Evolutionary conservation across 2,329 filamentous ascomycete species (phyloP).

Genomic region (Colletotrichum euphorbiae): DNA sequence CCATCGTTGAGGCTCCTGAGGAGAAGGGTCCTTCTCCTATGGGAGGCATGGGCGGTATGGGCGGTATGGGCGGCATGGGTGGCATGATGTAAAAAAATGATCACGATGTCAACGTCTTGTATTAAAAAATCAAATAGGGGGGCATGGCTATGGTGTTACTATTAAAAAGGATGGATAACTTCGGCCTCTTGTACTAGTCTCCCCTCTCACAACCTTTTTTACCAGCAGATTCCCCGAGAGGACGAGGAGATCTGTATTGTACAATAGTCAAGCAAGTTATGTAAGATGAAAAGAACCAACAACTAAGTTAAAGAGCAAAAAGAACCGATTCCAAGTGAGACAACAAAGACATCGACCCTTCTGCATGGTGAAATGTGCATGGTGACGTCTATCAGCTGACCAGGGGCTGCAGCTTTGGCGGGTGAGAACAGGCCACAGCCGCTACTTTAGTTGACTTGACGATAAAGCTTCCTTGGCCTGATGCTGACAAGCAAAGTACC

Average conservation of each 20-base stretch:
- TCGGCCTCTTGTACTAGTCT: slow-evolving; percentile 47
- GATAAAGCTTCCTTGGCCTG: slow-evolving; percentile 9
- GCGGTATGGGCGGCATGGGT: slow-evolving; percentile 70
- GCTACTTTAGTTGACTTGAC: slow-evolving; percentile 28
- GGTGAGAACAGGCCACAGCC: slow-evolving; percentile 9
- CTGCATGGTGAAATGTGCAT: slow-evolving; percentile 9
- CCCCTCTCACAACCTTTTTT: slow-evolving; percentile 34
- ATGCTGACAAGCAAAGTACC: slow-evolving; percentile 3
- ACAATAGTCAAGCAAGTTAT: slow-evolving; percentile 41
- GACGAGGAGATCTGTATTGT: slow-evolving; percentile 40
- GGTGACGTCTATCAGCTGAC: slow-evolving; percentile 16
- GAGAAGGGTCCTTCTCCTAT: slow-evolving; percentile 78
- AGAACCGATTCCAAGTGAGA: neutral
- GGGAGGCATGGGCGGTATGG: slow-evolving; percentile 78
- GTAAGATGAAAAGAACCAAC: slow-evolving; percentile 36
- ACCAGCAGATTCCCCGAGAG: slow-evolving; percentile 37
- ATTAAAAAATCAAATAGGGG: slow-evolving; percentile 48
- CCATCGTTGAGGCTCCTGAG: slow-evolving; percentile 95
- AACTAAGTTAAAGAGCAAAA: slow-evolving; percentile 30
- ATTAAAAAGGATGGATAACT: slow-evolving; percentile 50
- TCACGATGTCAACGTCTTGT: slow-evolving; percentile 40
- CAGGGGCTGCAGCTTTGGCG: neutral
- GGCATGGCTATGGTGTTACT: slow-evolving; percentile 64
- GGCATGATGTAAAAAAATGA: slow-evolving; percentile 67
- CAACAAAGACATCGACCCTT: slow-evolving; percentile 8